Conservation (phyloP, 169 alveolate species). For the Cryptosporidium canis region DNA sequence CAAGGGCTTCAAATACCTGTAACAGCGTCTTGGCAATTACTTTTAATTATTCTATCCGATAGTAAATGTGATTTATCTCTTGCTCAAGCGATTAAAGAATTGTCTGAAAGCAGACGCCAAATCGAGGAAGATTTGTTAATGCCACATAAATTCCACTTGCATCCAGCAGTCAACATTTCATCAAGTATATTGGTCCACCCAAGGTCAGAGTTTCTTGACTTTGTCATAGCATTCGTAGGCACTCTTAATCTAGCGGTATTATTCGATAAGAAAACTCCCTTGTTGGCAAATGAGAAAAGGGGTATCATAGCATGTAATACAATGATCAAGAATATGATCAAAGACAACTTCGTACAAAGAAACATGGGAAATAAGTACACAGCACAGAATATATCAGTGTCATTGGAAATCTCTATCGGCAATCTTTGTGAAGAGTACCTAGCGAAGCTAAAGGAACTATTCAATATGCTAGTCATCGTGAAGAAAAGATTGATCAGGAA, state of each 20-base stretch:
- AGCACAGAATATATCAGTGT: not conserved
- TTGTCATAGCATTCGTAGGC: not conserved
- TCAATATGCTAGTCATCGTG: not conserved
- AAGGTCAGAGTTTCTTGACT: constrained; percentile 13
- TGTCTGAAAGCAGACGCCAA: not conserved
- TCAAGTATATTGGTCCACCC: constrained; percentile 18
- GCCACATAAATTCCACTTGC: constrained; percentile 19
- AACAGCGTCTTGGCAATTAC: constrained; percentile 48
- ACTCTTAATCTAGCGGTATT: not conserved
- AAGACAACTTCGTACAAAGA: not conserved
- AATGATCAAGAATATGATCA: not conserved
- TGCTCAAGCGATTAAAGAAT: constrained; percentile 23
- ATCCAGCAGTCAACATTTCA: constrained; percentile 13
- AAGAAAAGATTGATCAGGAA: not conserved
- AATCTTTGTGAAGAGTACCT: not conserved
- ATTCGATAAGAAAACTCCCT: not conserved
- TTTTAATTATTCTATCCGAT: not conserved
- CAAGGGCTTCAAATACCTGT: not conserved
- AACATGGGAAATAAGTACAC: not conserved
- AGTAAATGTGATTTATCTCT: not conserved
- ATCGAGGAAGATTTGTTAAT: not conserved
- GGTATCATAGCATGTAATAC: not conserved
- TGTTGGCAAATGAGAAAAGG: not conserved
- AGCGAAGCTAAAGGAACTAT: not conserved
- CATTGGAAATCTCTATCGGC: not conserved